A percentile compares a stretch with the other conserved stretches of the same genome.
phyloP scores from a whole-genome alignment of 768 basidiomycete genomes.

The Amanita fuliginea region DNA sequence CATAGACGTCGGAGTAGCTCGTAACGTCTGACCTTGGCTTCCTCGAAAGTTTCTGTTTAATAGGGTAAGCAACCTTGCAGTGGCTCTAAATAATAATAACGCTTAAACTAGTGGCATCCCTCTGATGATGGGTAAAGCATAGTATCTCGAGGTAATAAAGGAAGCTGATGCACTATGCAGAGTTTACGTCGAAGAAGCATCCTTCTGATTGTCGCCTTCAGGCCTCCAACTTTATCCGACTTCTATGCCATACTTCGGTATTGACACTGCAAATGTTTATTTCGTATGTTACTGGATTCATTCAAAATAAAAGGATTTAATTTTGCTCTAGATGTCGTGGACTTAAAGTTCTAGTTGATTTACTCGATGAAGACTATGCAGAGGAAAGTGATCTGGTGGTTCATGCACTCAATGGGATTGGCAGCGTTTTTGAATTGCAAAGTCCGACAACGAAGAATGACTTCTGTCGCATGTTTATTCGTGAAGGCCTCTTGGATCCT shows the following conservation, averaged over 20 bases:
- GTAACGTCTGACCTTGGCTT: slow-evolving; percentile 70
- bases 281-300: slow-evolving; percentile 47
- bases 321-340: slow-evolving; percentile 68
- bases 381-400: slow-evolving; percentile 87
- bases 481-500: slow-evolving; percentile 91
- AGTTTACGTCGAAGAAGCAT: slow-evolving; percentile 91
- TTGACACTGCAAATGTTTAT: slow-evolving; percentile 98
- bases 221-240: slow-evolving; percentile 88
- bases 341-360: slow-evolving; percentile 86
- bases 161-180: slow-evolving; percentile 22
- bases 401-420: slow-evolving; percentile 89
- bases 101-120: slow-evolving; percentile 66
- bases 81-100: slow-evolving; percentile 6
- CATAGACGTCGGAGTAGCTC: slow-evolving; percentile 25
- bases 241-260: slow-evolving; percentile 87
- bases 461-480: slow-evolving; percentile 96
- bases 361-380: slow-evolving; percentile 92
- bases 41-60: slow-evolving; percentile 91
- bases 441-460: slow-evolving; percentile 97
- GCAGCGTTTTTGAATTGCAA: slow-evolving; percentile 91
- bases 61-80: slow-evolving; percentile 40
- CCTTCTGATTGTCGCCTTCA: slow-evolving; percentile 90
- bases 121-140: slow-evolving; percentile 73
- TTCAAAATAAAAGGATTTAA: not conserved
- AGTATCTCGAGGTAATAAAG: not conserved